These are phyloP conservation scores for Taxillus chinensis DNA, from an alignment of 164 flowering plant species.

Conservation along the genomic window DNA sequence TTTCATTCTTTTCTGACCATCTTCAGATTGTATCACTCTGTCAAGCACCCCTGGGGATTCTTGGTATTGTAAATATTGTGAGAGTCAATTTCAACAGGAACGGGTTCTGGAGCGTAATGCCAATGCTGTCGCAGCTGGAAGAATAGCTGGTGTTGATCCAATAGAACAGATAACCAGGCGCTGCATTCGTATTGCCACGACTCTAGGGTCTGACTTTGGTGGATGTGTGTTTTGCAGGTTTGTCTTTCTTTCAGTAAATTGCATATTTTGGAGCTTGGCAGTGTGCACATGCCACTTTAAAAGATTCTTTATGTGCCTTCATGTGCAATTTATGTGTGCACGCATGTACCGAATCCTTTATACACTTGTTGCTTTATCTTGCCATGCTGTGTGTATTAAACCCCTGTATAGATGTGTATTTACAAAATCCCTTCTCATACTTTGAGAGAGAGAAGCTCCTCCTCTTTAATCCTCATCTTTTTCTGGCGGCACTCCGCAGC, in stretches of 20 bases:
- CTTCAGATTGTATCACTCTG: constrained; percentile 63
- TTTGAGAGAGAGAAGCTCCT: too few relatives aligned
- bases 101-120: constrained; percentile 44
- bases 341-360: too few relatives aligned
- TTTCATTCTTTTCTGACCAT: background rate
- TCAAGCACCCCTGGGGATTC: constrained; percentile 35
- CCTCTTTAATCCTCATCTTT: too few relatives aligned
- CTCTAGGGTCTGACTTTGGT: constrained; percentile 32
- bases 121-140: constrained; percentile 81
- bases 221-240: constrained; percentile 87
- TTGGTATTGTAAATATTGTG: constrained; percentile 72
- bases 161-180: constrained; percentile 51
- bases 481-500: too few relatives aligned
- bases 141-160: constrained; percentile 63
- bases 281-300: too few relatives aligned
- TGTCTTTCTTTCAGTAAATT: background rate
- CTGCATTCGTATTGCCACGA: constrained; percentile 64
- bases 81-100: constrained; percentile 37
- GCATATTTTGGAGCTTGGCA: background rate
- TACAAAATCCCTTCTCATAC: too few relatives aligned
- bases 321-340: too few relatives aligned
- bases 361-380: too few relatives aligned
- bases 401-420: too few relatives aligned
- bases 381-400: too few relatives aligned
- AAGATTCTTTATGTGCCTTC: too few relatives aligned